Base-by-base conservation (phyloP, 805 yeast genomes). In the Candida rishiriensis region DNA sequence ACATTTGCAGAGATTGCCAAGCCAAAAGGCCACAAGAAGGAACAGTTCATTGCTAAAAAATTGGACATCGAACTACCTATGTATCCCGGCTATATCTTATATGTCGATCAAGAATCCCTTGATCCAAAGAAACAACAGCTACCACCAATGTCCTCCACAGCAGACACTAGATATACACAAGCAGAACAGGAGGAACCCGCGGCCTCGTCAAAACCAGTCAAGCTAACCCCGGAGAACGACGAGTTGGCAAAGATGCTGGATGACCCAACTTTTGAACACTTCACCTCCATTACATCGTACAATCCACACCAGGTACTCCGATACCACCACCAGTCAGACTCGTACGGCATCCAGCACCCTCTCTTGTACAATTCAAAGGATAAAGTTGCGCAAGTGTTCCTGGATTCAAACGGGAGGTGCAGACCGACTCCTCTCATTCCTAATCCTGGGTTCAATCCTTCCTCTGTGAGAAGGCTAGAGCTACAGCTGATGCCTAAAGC, bases 401-500 rank as follows among this genome's bases (percentile, higher is more conserved):
- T 54, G 29, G 58, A 56, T 30, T 28, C 45, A 0, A 41, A 41
- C 37, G 57, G 56, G 26, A 48, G 55, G 34, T 43, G 56, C 15
- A 53, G 59, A 29, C 51, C 59, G 3, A 40, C 54, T 36, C 49
- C 56, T 32, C 45, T 64, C 10, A 65, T 86, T 10, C 88, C 95
- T 10, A 63, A 55, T 0, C 85, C 87, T 3, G 74, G 76, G 1
- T 80, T 68, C 52, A 77, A 84, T 47, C 87, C 88, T 7, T 64
- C 81, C 30, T 72, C 83, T 15, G 35, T 48, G 12, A 73, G 91
- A 52, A 76, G 75, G 29, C 85, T 88, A 58, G 99, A 93, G 64
- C 66, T 91, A 46, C 99, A 93, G 61, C 63, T 93, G 43, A 91
- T 91, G 97, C 99, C 99, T 2, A 88, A 88, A 60, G 79, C 89